Base-by-base conservation (phyloP, 768 basidiomycete genomes). In the Calocybe cyanea region DNA sequence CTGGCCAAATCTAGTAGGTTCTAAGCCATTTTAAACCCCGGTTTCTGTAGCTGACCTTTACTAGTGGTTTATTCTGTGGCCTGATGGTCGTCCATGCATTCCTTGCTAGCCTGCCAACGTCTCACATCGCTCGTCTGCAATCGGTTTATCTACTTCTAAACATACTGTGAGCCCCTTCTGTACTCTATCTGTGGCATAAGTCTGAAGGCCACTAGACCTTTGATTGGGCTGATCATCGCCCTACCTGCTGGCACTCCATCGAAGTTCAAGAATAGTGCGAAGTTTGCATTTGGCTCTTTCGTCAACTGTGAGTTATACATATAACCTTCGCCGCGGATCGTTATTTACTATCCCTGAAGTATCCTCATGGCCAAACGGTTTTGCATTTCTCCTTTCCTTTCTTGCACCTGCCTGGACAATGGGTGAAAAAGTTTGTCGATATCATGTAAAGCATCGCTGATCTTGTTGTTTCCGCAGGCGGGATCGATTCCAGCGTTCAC, bases 81-180 rank as follows among this genome's bases (percentile, higher is more conserved):
- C 63, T 90, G 35, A 54, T 90, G 11, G 41, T 85, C 18, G 66
- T 77, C 1, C 84, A 90, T 56, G 83, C 73, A 0, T 48, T 82
- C 2, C 54, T 85, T 24, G 87, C 85, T 55, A 81, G 83, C 52
- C 70, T 88, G 15, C 85, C 77, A 19, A 88, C 87, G 0, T 57
- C 69, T 2, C 40, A 81, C 20, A 68, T 91, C 8, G 87, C 87
- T 0, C 70, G 85, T 21, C 54, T 89, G 8, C 87, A 91, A 59
- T 81, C 73, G 10, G 59, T 86, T 8, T 89, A 85, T 52, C 75
- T 87, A 14, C 53, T 76, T 17, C 68, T 90, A 43, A 90, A 89
- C 56, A 63, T 88, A 21, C 44, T 80, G 82, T 84, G 59, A 45
- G 83, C 30, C 13, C 19, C 6, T 31, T 7, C 17, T 31, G n/a